Evolutionary conservation across 164 flowering plant species (phyloP).

Genomic region (Vitis riparia): DNA sequence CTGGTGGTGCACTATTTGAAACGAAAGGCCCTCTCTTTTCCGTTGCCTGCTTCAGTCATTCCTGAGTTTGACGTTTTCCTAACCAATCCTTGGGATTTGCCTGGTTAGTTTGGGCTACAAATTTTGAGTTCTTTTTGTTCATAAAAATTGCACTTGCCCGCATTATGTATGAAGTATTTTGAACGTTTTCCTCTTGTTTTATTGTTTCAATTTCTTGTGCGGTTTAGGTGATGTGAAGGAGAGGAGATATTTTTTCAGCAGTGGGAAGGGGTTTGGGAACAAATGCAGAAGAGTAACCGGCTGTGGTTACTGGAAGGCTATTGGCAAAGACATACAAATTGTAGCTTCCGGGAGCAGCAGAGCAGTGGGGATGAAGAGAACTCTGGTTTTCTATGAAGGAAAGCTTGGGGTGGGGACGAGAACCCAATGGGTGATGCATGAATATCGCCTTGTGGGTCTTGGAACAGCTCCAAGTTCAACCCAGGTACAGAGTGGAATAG

Average conservation of each 20-base stretch:
- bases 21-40: not conserved
- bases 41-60: not conserved
- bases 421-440: constrained; percentile 41
- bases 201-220: not conserved
- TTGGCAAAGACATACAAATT: constrained; percentile 28
- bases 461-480: constrained; percentile 3
- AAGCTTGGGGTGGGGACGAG: constrained; percentile 7
- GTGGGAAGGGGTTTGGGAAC: constrained; percentile 5
- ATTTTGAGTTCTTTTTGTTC: not conserved
- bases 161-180: no score
- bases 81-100: not conserved
- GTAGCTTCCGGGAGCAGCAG: constrained; percentile 15
- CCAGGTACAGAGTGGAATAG: constrained; percentile 12
- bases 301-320: constrained; percentile 41
- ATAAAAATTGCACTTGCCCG: no score
- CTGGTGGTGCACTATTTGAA: constrained; percentile 4
- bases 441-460: constrained; percentile 23
- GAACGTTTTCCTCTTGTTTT: no score
- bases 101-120: not conserved
- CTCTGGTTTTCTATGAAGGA: constrained; percentile 23
- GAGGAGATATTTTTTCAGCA: constrained; percentile 28
- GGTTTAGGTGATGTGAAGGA: constrained; percentile 19
- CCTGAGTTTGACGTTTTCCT: constrained; percentile 1
- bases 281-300: constrained; percentile 19
- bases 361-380: constrained; percentile 27